Evolutionary conservation across 2,329 filamentous ascomycete genomes (phyloP).

Genomic region (Scytalidium lignicola): DNA sequence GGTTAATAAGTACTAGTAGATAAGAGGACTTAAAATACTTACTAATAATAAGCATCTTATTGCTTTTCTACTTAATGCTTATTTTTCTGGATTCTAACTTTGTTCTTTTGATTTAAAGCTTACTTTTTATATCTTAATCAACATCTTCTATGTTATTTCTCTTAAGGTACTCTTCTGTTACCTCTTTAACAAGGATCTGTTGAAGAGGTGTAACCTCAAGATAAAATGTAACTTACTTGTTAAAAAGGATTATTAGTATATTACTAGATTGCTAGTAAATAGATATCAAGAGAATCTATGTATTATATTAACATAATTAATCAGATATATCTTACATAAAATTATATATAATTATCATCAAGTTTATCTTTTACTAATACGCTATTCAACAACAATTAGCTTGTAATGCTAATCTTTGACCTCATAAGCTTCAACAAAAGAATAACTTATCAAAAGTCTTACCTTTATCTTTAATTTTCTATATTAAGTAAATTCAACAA

Average conservation of each 20-base stretch:
- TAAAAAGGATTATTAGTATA: too few relatives aligned
- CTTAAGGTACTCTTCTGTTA: conserved; percentile 10
- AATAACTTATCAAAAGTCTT: too few relatives aligned
- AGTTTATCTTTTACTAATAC: too few relatives aligned
- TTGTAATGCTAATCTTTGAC: too few relatives aligned
- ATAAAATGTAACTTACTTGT: too few relatives aligned
- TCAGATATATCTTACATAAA: too few relatives aligned
- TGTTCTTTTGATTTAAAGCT: conserved; percentile 5
- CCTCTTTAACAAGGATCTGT: conserved; percentile 9
- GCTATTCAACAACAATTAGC: too few relatives aligned
- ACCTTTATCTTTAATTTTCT: not conserved
- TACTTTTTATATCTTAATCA: conserved; percentile 7
- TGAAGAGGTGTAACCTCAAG: not conserved
- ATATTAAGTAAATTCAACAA: not conserved
- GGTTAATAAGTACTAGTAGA: conserved; percentile 6
- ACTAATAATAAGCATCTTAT: conserved; percentile 7
- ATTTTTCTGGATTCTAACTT: not conserved
- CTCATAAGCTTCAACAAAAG: too few relatives aligned
- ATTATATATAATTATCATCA: too few relatives aligned
- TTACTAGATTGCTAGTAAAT: too few relatives aligned
- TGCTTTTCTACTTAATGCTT: conserved; percentile 1
- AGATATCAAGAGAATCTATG: too few relatives aligned
- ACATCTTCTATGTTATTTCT: conserved; percentile 10
- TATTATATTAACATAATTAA: too few relatives aligned
- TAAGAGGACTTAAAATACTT: conserved; percentile 2